Evolutionary conservation across 2,329 filamentous ascomycete species (phyloP), one percentile per base, ranked within the genome.

Genomic region (Lachnellula hyalina): DNA sequence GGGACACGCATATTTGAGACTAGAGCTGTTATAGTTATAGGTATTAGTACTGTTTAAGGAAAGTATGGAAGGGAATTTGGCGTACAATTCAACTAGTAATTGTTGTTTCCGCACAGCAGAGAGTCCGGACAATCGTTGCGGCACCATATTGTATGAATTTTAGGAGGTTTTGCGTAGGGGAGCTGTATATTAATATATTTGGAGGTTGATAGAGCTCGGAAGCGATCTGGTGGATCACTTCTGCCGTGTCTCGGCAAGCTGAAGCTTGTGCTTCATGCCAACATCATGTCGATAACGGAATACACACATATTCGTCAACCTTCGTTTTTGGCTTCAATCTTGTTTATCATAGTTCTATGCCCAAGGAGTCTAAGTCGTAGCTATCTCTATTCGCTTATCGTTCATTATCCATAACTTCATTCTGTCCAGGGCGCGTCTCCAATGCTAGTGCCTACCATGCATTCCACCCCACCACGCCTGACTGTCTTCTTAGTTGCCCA

Each of bases 1-100:
- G 2, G 92, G 92, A 70, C 88, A 91, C 56, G 86, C 85, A 73
- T 89, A 83, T 71, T 88, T 91, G 64, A 96, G 78, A 58, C 88
- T 88, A 58, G 88, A 82, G 72, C 90, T 96, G 72, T 25, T 47
- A 49, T 44, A 21, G 72, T 25, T 47, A 49, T 44, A 21, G 11
- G n/a, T 40, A 55, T 17, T 32, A 32, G 14, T 11, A 21, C 28
- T 19, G 25, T n/a, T 32, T 44, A 19, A 19, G 6, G 28, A 5
- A 23, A 21, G 7, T 28, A 23, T 14, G 40, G 11, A 40, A 38
- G 17, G 21, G 28, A 3, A 12, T 23, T 21, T 23, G 34, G 25
- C 60, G 12, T 60, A 70, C 67, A 68, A 70, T 59, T 70, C 68
- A 34, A 70, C 61, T 7, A 69, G 58, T 23, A 70, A 48, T 58